Conservation (phyloP, 208 protist genomes). For the Borovskyia barvae region DNA sequence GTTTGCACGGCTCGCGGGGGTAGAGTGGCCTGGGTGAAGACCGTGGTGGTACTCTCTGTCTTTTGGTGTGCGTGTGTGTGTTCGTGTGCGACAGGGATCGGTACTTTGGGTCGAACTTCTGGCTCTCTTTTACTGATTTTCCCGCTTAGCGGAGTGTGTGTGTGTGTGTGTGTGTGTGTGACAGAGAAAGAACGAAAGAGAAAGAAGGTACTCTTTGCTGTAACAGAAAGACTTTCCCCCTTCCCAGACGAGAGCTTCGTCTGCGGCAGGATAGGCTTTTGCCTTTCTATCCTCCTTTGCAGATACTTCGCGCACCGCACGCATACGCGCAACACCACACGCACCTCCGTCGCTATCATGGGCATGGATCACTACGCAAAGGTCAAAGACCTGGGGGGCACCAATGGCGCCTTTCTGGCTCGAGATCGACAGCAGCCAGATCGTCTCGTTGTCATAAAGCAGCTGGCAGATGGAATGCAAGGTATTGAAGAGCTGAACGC, state of each 20-base stretch:
- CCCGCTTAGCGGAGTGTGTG: no score
- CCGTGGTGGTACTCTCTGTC: no score
- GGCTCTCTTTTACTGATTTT: no score
- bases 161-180: no score
- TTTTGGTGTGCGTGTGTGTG: neutral
- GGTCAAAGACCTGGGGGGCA: conserved; percentile 74
- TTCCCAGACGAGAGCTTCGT: no score
- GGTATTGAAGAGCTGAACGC: conserved; percentile 82
- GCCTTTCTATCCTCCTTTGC: conserved; percentile 7
- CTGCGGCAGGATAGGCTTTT: neutral
- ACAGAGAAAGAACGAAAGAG: no score
- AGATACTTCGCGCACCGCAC: neutral
- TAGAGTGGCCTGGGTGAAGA: no score
- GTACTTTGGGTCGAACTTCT: no score
- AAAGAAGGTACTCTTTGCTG: no score
- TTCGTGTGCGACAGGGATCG: no score
- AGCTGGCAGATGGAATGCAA: conserved; percentile 48
- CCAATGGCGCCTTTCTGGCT: conserved; percentile 69
- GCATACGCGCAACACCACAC: neutral
- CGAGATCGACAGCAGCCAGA: conserved; percentile 54
- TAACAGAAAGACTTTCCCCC: no score
- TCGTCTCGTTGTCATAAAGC: conserved; percentile 80
- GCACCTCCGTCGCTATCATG: conserved; percentile 26
- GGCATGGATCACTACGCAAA: conserved; percentile 87
- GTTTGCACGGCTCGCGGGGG: no score